Base-by-base conservation (phyloP, 306 rosid species). In the Castanea crenata region DNA sequence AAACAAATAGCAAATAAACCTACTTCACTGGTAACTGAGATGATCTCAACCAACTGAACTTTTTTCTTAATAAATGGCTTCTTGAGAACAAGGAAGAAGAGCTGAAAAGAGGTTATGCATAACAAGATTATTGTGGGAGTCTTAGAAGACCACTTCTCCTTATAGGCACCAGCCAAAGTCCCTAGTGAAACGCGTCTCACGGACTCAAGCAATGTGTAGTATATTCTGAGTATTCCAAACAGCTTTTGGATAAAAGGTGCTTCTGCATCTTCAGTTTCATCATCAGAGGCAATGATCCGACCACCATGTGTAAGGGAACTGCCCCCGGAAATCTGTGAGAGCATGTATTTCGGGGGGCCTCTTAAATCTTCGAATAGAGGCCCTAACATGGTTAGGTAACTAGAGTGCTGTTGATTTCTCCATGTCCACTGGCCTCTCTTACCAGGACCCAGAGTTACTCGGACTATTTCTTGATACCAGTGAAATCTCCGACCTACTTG, bases 331-430 rank as follows among this genome's bases (percentile, higher is more conserved):
- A 92, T 94, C 87, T 92, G 97, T 23, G 99, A 89, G 69, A 94
- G 91, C 97, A 94, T 94, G 89, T 91, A 94, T 80, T 92, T 94
- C 78, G 97, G 97, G 62, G 97, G 97, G 79, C 99, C 99, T 81
- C 97, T 85, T 25, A 94, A 85, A 78, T 94, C 99, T 90, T 92
- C 99, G 69, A 91, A 92, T 21, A 92, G 81, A 31, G 95, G 97
- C 41, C 97, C 97, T 32, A 92, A 83, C 55, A 90, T 90, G 76
- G 79, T 85, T 21, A 88, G 86, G 73, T 76, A 78, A 71, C 80
- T 32, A 54, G 97, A 78, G 78, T 56, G 87, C 4, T 90, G 71
- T 74, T 82, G 85, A 16, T 80, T 84, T 78, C 90, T 94, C 99
- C 97, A 92, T 29, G 93, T 91, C 97, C 97, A 94, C 59, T 92